These are phyloP conservation scores for Aspergillus fischeri DNA, from an alignment of 2,329 filamentous ascomycete genomes.

Conservation along the genomic window DNA sequence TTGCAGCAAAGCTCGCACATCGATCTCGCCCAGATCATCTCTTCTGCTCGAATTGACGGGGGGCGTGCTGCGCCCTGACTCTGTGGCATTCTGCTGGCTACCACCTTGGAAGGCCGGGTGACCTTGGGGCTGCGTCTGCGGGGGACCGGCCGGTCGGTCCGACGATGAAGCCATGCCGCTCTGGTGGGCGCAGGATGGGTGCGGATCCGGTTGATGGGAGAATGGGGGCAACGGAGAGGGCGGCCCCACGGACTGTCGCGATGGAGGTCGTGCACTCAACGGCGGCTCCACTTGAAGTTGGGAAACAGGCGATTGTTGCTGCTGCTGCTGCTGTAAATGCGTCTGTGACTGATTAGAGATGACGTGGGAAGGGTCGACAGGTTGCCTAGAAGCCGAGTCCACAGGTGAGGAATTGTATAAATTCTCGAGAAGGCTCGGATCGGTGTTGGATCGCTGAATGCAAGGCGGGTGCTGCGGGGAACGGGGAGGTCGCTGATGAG, in stretches of 20 bases:
- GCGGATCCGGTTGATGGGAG: slow-evolving; percentile 6
- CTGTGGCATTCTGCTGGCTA: slow-evolving; percentile 21
- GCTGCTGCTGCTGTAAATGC: slow-evolving; percentile 15
- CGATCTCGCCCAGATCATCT: slow-evolving; percentile 39
- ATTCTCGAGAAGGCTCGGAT: slow-evolving; percentile 20
- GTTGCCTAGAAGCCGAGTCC: slow-evolving; percentile 10
- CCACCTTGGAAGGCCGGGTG: slow-evolving; percentile 1
- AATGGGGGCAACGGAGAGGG: slow-evolving; percentile 16
- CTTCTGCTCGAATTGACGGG: slow-evolving; percentile 13
- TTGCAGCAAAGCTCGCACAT: slow-evolving; percentile 43
- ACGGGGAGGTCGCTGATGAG: slow-evolving; percentile 12
- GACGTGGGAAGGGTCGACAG: slow-evolving; percentile 9
- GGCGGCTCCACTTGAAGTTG: slow-evolving; percentile 9
- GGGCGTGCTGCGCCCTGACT: slow-evolving; percentile 47
- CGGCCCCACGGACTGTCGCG: slow-evolving; percentile 19
- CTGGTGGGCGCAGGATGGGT: slow-evolving; percentile 2
- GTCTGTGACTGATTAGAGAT: slow-evolving; percentile 7
- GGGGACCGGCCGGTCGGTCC: slow-evolving; percentile 8
- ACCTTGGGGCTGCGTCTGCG: slow-evolving; percentile 5
- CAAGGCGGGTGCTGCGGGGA: slow-evolving; percentile 12
- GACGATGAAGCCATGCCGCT: slow-evolving; percentile 18
- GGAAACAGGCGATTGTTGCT: slow-evolving; percentile 10
- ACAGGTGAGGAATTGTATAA: slow-evolving; percentile 18
- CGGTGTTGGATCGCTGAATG: slow-evolving; percentile 25
- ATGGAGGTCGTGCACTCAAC: slow-evolving; percentile 13